Evolutionary conservation across 2,329 filamentous ascomycete species (phyloP), one percentile per base, ranked within the genome.

Genomic region (Verticillium klebahnii): DNA sequence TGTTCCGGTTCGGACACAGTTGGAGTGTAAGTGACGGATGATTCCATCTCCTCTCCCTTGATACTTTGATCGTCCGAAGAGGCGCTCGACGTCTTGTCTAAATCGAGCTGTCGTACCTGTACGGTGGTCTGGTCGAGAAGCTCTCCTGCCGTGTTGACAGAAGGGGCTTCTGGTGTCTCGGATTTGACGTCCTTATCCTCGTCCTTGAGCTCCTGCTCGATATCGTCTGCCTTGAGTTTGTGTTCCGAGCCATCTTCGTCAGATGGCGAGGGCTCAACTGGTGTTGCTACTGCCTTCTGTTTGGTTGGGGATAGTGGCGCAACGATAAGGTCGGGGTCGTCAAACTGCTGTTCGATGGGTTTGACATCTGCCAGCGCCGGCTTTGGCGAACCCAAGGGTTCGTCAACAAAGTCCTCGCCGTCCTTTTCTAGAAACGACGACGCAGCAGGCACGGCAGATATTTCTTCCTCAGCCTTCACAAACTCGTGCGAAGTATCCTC

Each of bases 341-440:
- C 82, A 61, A 85, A 82, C 2, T 78, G 75, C 40, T 76, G 75
- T 61, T 81, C 75, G 14, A 83, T 83, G 5, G 82, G 73, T 55
- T 82, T 84, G 64, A 85, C 82, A 36, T 84, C 84, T 57, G 85
- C 83, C 19, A 90, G 80, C 19, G 85, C 81, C 9, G 94, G 80
- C 5, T 82, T 79, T 2, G 86, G 85, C 3, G 90, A 91, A 66
- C 85, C 90, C 19, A 92, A 79, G 2, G 90, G 89, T 72, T 93
- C 90, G 64, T 93, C 90, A 23, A 93, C 89, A 70, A 93, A 90
- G 62, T 92, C 88, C 59, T 89, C 88, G 60, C 90, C 88, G 65
- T 89, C 85, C 69, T 84, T 85, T 29, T 71, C 72, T 56, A 74
- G 63, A 62, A 77, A 70, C 2, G 72, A 71, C 12, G 69, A 64